A percentile compares a stretch with the other conserved stretches of the same genome.
Conservation (phyloP, 768 basidiomycete genomes). For the Amanita rubescens region DNA sequence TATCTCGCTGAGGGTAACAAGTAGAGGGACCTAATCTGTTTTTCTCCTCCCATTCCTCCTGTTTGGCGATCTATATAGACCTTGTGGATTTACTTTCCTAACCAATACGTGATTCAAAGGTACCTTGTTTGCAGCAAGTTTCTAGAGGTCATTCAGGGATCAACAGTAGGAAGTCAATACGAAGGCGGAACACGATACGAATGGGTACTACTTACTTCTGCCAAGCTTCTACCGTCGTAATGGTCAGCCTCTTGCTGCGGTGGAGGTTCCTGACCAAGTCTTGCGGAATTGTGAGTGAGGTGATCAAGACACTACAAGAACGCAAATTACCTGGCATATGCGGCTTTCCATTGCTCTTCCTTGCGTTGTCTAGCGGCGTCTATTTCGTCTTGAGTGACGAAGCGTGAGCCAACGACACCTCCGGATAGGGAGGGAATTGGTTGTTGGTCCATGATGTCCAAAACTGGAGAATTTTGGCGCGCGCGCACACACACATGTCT, state of each 20-base stretch:
- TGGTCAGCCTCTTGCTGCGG: conserved; percentile 69
- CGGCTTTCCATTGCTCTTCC: conserved; percentile 87
- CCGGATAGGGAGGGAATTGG: conserved; percentile 65
- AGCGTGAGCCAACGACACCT: conserved; percentile 73
- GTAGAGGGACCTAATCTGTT: conserved; percentile 57
- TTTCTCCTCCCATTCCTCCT: conserved; percentile 92
- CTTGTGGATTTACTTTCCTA: conserved; percentile 11
- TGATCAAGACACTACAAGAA: conserved; percentile 1
- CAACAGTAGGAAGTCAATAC: conserved; percentile 43
- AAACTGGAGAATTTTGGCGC: background rate
- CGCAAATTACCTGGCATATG: conserved; percentile 61
- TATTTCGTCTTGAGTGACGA: conserved; percentile 73
- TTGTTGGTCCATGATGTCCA: conserved; percentile 49
- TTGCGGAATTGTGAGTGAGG: conserved; percentile 19
- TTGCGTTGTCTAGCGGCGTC: conserved; percentile 62
- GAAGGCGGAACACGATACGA: conserved; percentile 13
- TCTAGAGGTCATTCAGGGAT: conserved; percentile 47
- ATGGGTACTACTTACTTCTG: conserved; percentile 57
- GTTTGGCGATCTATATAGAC: conserved; percentile 62
- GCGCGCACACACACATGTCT: conserved; percentile 9
- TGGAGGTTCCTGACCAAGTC: conserved; percentile 73
- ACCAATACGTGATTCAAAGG: conserved; percentile 14
- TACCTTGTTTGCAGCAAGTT: conserved; percentile 86
- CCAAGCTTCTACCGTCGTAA: conserved; percentile 80
- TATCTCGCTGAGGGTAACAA: background rate